Percentiles rank a stretch among this genome's conserved stretches.
Conservation (phyloP, 352 stramenopile genomes). For the Phytophthora idaei region DNA sequence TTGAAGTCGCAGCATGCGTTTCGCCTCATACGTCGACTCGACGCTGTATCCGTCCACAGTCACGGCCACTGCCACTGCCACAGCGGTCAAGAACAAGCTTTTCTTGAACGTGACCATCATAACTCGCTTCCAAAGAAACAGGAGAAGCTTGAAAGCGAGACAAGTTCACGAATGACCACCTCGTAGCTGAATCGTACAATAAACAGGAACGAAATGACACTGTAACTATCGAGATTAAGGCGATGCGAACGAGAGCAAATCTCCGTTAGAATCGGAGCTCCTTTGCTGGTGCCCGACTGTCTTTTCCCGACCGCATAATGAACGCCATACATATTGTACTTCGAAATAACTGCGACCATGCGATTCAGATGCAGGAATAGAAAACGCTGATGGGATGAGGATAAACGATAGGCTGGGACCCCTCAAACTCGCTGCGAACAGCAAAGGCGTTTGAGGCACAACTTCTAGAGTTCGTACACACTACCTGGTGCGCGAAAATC, state of each 20-base stretch:
- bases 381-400: slow-evolving; percentile 18
- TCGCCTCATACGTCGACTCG: slow-evolving; percentile 23
- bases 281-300: slow-evolving; percentile 17
- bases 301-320: slow-evolving; percentile 21
- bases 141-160: slow-evolving; percentile 16
- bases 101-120: slow-evolving; percentile 40
- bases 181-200: slow-evolving; percentile 2
- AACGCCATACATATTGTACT: slow-evolving; percentile 6
- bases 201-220: not conserved
- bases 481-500: slow-evolving; percentile 22
- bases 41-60: slow-evolving; percentile 30
- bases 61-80: slow-evolving; percentile 27
- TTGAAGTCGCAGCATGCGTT: slow-evolving; percentile 30
- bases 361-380: slow-evolving; percentile 19
- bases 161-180: slow-evolving; percentile 37
- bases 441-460: slow-evolving; percentile 11
- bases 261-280: slow-evolving; percentile 6
- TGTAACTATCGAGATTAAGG: slow-evolving; percentile 20
- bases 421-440: slow-evolving; percentile 13
- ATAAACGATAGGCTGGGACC: slow-evolving; percentile 8
- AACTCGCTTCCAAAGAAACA: slow-evolving; percentile 10
- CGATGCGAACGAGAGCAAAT: slow-evolving; percentile 16
- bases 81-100: slow-evolving; percentile 31
- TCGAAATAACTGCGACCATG: slow-evolving; percentile 14
- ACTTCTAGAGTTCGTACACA: slow-evolving; percentile 11